Base-by-base conservation (phyloP, 371 early-diverging fungal species). In the Haplosporangium sp. region DNA sequence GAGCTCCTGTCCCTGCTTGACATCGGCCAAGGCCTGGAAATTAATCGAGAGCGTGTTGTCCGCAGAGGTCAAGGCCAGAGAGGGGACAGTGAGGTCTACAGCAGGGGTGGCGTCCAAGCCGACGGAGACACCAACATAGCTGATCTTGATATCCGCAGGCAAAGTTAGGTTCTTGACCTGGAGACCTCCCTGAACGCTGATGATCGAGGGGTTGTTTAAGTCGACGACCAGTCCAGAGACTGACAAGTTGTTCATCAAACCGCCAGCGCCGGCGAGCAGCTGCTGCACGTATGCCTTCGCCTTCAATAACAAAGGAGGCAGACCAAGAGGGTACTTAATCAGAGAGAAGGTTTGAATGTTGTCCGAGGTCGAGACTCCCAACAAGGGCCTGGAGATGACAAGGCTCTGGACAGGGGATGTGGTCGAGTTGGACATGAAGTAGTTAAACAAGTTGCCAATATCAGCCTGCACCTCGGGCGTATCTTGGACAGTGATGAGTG, bases 71-170 rank as follows among this genome's bases (percentile, higher is more conserved):
- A 77, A 50, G 46, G 42, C 42, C 48, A 77, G 55, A 16, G 61
- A 43, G 29, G 79, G 79, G 18, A 77, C 56, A 10, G 65, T 64
- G 54, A 77, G 29, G 48, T 60, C 56, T 12, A 72, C 79, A 38
- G 72, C 58, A 16, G 72, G 68, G 45, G 60, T 63, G 37, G 68
- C 48, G 40, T 77, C 73, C 68, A 77, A 58, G 14, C 68, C 79
- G n/a, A 77, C 41, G 3, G 72, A 71, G 21, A 64, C 68, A 40
- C 79, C 79, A 40, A 77, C 69, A n/a, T 77, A 77, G 65, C 57
- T 77, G 50, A 77, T 64, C 47, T 67, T 72, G 69, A 77, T 68
- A 54, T 77, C 72, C 1, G 73, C 73, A 18, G 79, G 79, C 12
- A 77, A 47, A 2, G 79, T 67, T 38, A 77, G 64, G 68, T 68